Conservation (phyloP, 2,329 filamentous ascomycete genomes). For the Epichloe sylvatica region DNA sequence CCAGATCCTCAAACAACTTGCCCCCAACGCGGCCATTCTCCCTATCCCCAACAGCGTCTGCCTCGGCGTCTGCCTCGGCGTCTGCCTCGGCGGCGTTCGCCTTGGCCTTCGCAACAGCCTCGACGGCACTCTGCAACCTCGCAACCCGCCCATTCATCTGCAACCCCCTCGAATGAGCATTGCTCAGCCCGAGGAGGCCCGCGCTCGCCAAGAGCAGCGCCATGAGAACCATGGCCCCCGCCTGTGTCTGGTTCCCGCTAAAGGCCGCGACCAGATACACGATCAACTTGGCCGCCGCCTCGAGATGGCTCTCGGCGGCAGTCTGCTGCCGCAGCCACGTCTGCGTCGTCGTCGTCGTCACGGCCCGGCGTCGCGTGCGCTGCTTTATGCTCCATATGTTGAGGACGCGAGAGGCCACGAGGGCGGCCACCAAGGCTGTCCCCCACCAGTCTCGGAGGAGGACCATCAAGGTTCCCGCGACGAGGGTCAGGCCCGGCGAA, state of each 20-base stretch:
- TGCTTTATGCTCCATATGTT: conserved; percentile 44
- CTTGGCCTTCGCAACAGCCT: too few species aligned
- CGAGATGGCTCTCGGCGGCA: conserved; percentile 34
- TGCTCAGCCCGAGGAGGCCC: conserved; percentile 39
- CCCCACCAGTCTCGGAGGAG: conserved; percentile 39
- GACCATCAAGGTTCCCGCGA: conserved; percentile 29
- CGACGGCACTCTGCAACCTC: too few species aligned
- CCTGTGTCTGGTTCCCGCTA: conserved; percentile 40
- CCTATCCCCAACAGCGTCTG: not conserved
- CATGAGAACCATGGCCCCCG: conserved; percentile 37
- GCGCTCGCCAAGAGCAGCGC: conserved; percentile 37
- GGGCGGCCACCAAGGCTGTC: conserved; percentile 27
- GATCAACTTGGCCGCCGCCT: conserved; percentile 39
- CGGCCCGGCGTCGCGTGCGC: conserved; percentile 31
- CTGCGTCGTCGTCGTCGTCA: conserved; percentile 35
- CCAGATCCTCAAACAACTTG: not conserved
- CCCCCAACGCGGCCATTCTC: conserved; percentile 1
- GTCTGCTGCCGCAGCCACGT: conserved; percentile 41
- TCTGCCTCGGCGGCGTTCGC: too few species aligned
- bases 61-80: not conserved
- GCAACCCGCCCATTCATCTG: conserved; percentile 38
- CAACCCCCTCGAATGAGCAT: conserved; percentile 32
- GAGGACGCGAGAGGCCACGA: conserved; percentile 40
- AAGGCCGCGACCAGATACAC: conserved; percentile 44
- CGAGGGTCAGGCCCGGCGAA: conserved; percentile 32